Conservation (phyloP, 352 stramenopile species). For the Pythium guiyangense region DNA sequence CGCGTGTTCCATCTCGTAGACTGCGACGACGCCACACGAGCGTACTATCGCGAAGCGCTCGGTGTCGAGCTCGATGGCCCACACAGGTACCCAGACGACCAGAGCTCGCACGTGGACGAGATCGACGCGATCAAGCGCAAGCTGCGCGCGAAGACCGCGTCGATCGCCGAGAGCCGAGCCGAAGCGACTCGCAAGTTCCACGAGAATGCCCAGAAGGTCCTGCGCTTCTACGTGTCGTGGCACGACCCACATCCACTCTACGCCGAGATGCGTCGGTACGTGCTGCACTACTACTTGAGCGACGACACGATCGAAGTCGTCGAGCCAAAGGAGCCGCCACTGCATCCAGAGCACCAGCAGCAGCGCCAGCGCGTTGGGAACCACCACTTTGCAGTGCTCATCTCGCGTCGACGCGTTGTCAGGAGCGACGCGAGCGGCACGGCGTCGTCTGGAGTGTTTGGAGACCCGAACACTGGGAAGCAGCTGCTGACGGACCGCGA, state of each 20-base stretch:
- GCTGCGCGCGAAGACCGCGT: slow-evolving; percentile 22
- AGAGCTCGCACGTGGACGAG: slow-evolving; percentile 37
- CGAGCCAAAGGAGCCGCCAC: slow-evolving; percentile 42
- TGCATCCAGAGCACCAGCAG: slow-evolving; percentile 24
- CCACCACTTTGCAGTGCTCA: slow-evolving; percentile 74
- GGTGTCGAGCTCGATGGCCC: slow-evolving; percentile 25
- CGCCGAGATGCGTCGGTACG: slow-evolving; percentile 83
- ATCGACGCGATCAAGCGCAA: slow-evolving; percentile 49
- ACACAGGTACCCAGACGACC: slow-evolving; percentile 80
- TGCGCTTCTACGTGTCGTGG: slow-evolving; percentile 91
- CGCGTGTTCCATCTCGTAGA: slow-evolving; percentile 84
- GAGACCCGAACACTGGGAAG: slow-evolving; percentile 7
- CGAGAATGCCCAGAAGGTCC: slow-evolving; percentile 76
- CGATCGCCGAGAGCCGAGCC: slow-evolving; percentile 25
- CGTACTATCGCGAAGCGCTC: slow-evolving; percentile 67
- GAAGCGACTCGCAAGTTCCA: slow-evolving; percentile 70
- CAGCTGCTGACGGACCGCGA: slow-evolving; percentile 60
- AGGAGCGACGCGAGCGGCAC: slow-evolving; percentile 18
- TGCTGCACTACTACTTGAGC: slow-evolving; percentile 90
- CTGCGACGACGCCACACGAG: slow-evolving; percentile 82
- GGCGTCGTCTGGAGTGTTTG: slow-evolving; percentile 7
- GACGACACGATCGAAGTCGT: slow-evolving; percentile 92
- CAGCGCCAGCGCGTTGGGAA: slow-evolving; percentile 37
- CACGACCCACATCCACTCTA: slow-evolving; percentile 89
- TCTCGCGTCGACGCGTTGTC: slow-evolving; percentile 70